A percentile compares a stretch with the other conserved stretches of the same genome.
These are phyloP conservation scores for Wakefieldia striispora DNA, from an alignment of 768 basidiomycete genomes.

Conservation along the genomic window DNA sequence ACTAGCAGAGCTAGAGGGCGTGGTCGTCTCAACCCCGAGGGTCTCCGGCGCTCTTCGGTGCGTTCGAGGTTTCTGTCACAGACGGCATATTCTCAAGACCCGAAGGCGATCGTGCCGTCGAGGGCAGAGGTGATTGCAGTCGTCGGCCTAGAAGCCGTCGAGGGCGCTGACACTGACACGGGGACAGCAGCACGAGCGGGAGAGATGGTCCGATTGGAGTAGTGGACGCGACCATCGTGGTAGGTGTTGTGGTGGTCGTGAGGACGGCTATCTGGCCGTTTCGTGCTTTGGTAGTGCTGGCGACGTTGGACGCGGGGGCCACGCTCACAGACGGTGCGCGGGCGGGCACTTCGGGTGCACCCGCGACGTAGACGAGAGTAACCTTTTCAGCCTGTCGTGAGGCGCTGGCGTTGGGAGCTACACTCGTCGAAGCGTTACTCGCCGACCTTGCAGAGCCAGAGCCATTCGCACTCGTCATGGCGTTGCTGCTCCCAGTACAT, in stretches of 20 bases:
- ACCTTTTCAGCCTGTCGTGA: conserved; percentile 36
- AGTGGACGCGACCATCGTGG: conserved; percentile 19
- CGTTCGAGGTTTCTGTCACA: neutral
- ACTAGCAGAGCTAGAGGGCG: conserved; percentile 2
- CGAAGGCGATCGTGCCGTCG: conserved; percentile 4
- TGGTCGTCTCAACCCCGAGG: conserved; percentile 18
- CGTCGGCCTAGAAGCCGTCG: conserved; percentile 3
- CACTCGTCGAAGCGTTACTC: conserved; percentile 13
- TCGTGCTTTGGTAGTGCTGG: neutral
- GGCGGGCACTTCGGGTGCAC: conserved; percentile 29
- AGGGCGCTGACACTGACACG: conserved; percentile 9
- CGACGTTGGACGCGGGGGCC: too few species aligned
- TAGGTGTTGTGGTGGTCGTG: conserved; percentile 25
- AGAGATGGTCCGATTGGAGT: conserved; percentile 1
- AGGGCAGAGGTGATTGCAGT: neutral
- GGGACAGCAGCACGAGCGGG: conserved; percentile 11
- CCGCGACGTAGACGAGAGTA: conserved; percentile 52
- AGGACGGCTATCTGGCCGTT: conserved; percentile 2
- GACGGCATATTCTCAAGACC: too few species aligned
- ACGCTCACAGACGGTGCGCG: neutral
- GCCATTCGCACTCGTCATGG: conserved; percentile 3
- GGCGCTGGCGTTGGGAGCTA: conserved; percentile 6
- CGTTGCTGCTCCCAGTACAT: conserved; percentile 3
- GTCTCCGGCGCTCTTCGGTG: conserved; percentile 9
- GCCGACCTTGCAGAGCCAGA: conserved; percentile 8